phyloP scores from a whole-genome alignment of 208 protist genomes.

The Crithidia mellificae region DNA sequence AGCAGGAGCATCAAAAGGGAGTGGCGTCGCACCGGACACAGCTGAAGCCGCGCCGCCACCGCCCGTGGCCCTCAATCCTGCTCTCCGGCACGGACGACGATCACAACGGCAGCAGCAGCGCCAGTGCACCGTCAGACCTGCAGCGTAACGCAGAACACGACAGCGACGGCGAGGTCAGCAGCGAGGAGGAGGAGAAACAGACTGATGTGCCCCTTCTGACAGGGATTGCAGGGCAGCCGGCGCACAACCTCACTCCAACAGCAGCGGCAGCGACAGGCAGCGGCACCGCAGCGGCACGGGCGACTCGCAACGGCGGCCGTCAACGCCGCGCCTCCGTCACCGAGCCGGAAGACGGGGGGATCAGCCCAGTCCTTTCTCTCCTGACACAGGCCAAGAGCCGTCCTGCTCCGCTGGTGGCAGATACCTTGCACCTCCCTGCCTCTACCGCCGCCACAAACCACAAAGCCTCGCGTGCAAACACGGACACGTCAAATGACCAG shows the following conservation, averaged over 20 bases:
- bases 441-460: background rate
- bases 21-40: background rate
- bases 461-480: too few species aligned
- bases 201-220: too few species aligned
- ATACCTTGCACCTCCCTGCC: background rate
- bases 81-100: conserved; percentile 9
- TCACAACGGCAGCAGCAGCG: background rate
- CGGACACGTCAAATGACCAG: too few species aligned
- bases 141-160: background rate
- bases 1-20: too few species aligned
- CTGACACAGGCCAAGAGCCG: background rate
- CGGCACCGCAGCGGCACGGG: background rate
- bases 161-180: background rate
- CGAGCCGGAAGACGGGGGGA: conserved; percentile 3
- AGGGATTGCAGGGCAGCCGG: too few species aligned
- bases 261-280: too few species aligned
- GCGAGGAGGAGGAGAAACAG: background rate
- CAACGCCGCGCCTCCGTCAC: conserved; percentile 3
- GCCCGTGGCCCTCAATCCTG: conserved; percentile 1
- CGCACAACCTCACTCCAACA: too few species aligned
- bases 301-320: background rate
- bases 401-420: background rate
- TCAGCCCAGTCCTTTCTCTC: conserved; percentile 5
- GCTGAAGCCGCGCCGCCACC: background rate
- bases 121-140: background rate